Evolutionary conservation across 306 rosid species (phyloP).

Genomic region (Argentina anserina): DNA sequence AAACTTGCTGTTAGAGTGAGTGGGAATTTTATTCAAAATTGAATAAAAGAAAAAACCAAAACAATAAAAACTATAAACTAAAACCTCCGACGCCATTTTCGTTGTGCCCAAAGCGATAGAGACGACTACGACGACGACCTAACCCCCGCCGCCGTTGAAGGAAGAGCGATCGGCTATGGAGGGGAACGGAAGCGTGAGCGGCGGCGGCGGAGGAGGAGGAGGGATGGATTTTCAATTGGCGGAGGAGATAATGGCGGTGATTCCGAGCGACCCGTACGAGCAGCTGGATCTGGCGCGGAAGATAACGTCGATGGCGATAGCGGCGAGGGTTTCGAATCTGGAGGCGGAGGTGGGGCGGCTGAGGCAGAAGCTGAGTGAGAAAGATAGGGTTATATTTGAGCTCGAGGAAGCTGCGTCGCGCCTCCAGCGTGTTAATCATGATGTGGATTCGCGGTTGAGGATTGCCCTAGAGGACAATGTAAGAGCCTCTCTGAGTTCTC

Average conservation of each 20-base stretch:
- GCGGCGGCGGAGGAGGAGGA: conserved; percentile 10
- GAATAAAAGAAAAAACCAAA: neutral
- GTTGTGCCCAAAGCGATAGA: conserved; percentile 6
- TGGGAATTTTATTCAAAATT: conserved; percentile 5
- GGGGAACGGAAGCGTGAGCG: no score
- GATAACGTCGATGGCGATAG: conserved; percentile 91
- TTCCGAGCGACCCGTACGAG: conserved; percentile 81
- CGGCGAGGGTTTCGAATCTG: conserved; percentile 72
- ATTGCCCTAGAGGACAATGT: conserved; percentile 62
- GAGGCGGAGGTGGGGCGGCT: conserved; percentile 58
- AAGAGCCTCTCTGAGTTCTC: neutral
- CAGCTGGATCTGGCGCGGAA: conserved; percentile 95
- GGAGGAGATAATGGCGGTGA: conserved; percentile 64
- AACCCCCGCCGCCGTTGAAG: conserved; percentile 1
- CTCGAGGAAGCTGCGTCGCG: conserved; percentile 50
- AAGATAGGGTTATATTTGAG: conserved; percentile 49
- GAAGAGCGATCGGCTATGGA: conserved; percentile 35
- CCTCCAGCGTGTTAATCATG: conserved; percentile 45
- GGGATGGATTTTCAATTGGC: conserved; percentile 57
- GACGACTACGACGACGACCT: neutral
- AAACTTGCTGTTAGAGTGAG: neutral
- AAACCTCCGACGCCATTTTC: neutral
- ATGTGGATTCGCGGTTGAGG: conserved; percentile 52
- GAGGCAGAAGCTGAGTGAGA: conserved; percentile 55
- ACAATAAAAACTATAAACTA: neutral